Evolutionary conservation across 2,329 filamentous ascomycete genomes (phyloP).

Genomic region (Chaetomiaceae sp.): DNA sequence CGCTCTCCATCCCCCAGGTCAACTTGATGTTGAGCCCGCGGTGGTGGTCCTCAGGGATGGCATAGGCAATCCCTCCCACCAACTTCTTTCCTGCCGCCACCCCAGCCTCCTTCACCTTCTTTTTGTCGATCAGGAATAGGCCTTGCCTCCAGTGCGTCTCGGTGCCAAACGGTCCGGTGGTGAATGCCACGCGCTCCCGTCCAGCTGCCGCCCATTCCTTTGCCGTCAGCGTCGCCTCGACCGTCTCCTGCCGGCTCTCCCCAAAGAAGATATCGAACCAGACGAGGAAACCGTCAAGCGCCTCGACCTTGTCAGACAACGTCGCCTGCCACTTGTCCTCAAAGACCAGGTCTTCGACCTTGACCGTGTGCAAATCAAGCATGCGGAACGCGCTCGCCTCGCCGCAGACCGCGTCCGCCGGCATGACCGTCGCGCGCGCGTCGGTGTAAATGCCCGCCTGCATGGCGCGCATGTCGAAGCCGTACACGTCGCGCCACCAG

Average conservation of each 20-base stretch:
- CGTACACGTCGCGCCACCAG: slow-evolving; percentile 91
- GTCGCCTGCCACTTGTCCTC: slow-evolving; percentile 58
- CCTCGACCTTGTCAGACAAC: slow-evolving; percentile 55
- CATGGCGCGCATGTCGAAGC: slow-evolving; percentile 92
- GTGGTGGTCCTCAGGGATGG: slow-evolving; percentile 62
- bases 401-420: slow-evolving; percentile 53
- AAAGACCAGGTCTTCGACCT: slow-evolving; percentile 68
- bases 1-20: slow-evolving; percentile 49
- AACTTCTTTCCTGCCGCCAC: slow-evolving; percentile 47
- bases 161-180: slow-evolving; percentile 70
- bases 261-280: slow-evolving; percentile 96
- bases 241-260: slow-evolving; percentile 48
- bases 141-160: slow-evolving; percentile 91
- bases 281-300: slow-evolving; percentile 78
- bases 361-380: slow-evolving; percentile 69
- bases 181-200: slow-evolving; percentile 68
- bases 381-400: slow-evolving; percentile 61
- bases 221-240: slow-evolving; percentile 47
- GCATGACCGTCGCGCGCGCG: slow-evolving; percentile 68
- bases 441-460: slow-evolving; percentile 75
- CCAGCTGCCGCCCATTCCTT: slow-evolving; percentile 55
- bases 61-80: slow-evolving; percentile 62
- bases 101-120: slow-evolving; percentile 41
- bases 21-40: slow-evolving; percentile 60
- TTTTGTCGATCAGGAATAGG: slow-evolving; percentile 62